Percentiles rank a stretch among this genome's conserved stretches.
Evolutionary conservation across 495 filamentous ascomycete genomes (phyloP).

Genomic region (Talaromyces proteolyticus): DNA sequence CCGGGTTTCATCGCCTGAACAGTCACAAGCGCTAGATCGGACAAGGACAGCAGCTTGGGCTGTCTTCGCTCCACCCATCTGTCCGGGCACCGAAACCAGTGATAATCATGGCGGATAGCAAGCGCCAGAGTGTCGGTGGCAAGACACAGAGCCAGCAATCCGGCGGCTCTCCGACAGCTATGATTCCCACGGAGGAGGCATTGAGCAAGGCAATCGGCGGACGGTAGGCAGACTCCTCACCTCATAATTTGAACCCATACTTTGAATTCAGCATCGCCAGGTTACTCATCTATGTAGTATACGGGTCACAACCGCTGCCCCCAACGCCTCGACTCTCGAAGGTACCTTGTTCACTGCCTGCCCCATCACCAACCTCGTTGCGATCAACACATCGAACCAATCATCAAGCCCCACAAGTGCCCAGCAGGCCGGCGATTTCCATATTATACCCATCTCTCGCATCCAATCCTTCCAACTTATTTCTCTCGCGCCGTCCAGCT

Average conservation of each 20-base stretch:
- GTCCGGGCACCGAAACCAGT: too few species aligned
- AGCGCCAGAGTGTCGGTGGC: constrained; percentile 37
- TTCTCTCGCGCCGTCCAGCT: constrained; percentile 26
- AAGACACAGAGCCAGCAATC: constrained; percentile 28
- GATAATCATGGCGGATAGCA: constrained; percentile 33
- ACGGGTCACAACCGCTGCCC: constrained; percentile 51
- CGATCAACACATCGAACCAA: constrained; percentile 46
- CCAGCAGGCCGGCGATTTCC: constrained; percentile 49
- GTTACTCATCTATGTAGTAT: constrained; percentile 33
- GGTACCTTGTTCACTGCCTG: constrained; percentile 64
- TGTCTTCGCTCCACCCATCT: too few species aligned
- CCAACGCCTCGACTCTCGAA: constrained; percentile 45
- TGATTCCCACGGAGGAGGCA: constrained; percentile 40
- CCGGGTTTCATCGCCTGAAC: too few species aligned
- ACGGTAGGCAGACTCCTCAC: constrained; percentile 45
- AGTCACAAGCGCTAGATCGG: too few species aligned
- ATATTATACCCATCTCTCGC: constrained; percentile 57
- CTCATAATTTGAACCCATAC: not conserved
- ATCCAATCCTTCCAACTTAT: constrained; percentile 55
- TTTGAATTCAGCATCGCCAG: not conserved
- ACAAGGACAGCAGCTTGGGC: too few species aligned
- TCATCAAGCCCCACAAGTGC: constrained; percentile 24
- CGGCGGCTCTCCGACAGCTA: constrained; percentile 20
- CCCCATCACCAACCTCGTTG: constrained; percentile 59
- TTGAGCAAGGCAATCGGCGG: constrained; percentile 47